Conservation (phyloP, 495 filamentous ascomycete genomes). For the Bacidia gigantensis region DNA sequence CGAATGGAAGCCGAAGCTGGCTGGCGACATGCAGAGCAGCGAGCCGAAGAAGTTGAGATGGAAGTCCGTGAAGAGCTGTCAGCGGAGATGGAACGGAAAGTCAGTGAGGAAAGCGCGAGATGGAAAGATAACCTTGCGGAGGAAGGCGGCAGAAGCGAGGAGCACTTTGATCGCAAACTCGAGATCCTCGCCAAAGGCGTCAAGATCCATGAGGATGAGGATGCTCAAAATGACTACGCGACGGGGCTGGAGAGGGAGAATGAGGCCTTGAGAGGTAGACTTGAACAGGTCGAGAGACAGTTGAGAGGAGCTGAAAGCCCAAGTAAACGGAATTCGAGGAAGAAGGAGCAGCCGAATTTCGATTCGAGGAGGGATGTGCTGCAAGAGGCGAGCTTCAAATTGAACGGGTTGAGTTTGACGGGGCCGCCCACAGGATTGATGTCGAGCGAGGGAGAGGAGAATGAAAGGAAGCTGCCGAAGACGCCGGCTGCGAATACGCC, state of each 20-base stretch:
- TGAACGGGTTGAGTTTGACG: slow-evolving; percentile 27
- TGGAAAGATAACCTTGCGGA: slow-evolving; percentile 68
- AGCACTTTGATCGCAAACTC: slow-evolving; percentile 80
- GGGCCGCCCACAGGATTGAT: neutral
- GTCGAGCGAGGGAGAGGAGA: neutral
- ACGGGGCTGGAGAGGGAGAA: slow-evolving; percentile 37
- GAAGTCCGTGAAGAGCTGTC: slow-evolving; percentile 84
- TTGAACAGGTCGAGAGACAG: slow-evolving; percentile 35
- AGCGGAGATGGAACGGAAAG: slow-evolving; percentile 64
- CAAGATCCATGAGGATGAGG: slow-evolving; percentile 11
- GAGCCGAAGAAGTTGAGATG: slow-evolving; percentile 59
- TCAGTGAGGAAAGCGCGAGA: slow-evolving; percentile 57
- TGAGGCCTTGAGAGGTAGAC: slow-evolving; percentile 30
- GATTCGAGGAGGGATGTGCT: slow-evolving; percentile 27
- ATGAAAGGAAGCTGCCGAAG: slow-evolving; percentile 6
- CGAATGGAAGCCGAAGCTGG: slow-evolving; percentile 44
- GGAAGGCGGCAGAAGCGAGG: slow-evolving; percentile 49
- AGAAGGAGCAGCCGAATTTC: neutral
- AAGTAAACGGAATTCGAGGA: slow-evolving; percentile 16
- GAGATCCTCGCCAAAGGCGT: slow-evolving; percentile 68
- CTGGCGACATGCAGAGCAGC: slow-evolving; percentile 46
- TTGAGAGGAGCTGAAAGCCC: slow-evolving; percentile 33
- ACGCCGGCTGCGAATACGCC: neutral
- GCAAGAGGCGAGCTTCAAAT: slow-evolving; percentile 25
- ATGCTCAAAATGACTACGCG: slow-evolving; percentile 10